Evolutionary conservation across 1,284 basidiomycete species (phyloP).

Genomic region (Paramarasmius palmivorus): DNA sequence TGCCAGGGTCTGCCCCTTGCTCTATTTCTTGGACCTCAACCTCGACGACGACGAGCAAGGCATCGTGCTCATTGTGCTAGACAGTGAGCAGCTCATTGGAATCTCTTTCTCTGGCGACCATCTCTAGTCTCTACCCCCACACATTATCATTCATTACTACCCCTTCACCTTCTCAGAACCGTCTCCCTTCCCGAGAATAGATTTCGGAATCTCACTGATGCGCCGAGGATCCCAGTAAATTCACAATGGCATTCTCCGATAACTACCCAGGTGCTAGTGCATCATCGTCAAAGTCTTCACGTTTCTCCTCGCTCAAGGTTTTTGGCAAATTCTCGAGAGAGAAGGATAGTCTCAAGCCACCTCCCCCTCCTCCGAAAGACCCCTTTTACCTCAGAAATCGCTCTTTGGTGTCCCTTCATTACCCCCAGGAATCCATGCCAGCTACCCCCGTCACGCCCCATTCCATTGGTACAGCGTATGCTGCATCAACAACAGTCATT

Average conservation of each 20-base stretch:
- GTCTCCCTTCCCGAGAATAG: not conserved
- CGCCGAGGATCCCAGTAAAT: not conserved
- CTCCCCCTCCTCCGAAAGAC: constrained; percentile 70
- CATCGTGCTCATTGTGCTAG: no score
- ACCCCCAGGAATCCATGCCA: constrained; percentile 41
- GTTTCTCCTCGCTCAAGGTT: constrained; percentile 61
- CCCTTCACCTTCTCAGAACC: not conserved
- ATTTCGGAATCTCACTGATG: not conserved
- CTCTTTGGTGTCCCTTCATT: constrained; percentile 50
- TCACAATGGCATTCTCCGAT: not conserved
- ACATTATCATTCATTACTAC: not conserved
- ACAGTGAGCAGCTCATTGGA: no score
- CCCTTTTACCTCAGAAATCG: constrained; percentile 51
- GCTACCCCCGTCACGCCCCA: constrained; percentile 36
- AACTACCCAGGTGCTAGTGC: constrained; percentile 1
- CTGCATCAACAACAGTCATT: constrained; percentile 33
- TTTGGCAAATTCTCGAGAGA: constrained; percentile 47
- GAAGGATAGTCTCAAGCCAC: constrained; percentile 40
- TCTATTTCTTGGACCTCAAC: no score
- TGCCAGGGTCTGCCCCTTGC: no score
- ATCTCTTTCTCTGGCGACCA: not conserved
- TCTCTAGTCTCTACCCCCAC: not conserved
- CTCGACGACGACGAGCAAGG: no score
- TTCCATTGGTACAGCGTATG: constrained; percentile 29
- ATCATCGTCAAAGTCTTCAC: constrained; percentile 34